phyloP scores from a whole-genome alignment of 441 rosid genomes.

The Brassica balearica region DNA sequence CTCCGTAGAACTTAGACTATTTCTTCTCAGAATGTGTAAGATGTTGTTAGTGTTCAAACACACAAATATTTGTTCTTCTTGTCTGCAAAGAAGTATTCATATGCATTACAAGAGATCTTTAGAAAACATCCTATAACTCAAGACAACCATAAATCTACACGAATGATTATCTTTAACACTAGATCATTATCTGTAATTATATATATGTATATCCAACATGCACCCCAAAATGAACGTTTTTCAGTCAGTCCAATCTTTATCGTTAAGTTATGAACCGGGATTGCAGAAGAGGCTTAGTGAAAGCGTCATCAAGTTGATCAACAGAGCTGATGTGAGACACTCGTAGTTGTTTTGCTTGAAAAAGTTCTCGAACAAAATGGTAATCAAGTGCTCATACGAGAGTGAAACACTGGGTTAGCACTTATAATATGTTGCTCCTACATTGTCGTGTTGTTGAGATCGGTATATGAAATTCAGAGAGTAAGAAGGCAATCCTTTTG shows the following conservation, averaged over 20 bases:
- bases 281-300: background rate
- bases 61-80: too few relatives aligned
- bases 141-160: too few relatives aligned
- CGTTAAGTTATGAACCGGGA: background rate
- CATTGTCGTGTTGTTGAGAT: background rate
- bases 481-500: constrained; percentile 6
- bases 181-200: background rate
- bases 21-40: background rate
- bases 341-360: background rate
- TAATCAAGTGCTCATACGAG: background rate
- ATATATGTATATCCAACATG: background rate
- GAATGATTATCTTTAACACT: background rate
- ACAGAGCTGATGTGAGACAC: background rate
- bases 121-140: too few relatives aligned
- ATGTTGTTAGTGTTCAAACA: background rate
- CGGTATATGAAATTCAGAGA: background rate
- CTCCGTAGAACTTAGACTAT: background rate
- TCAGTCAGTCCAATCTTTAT: constrained; percentile 1
- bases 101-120: background rate
- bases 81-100: background rate
- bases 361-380: background rate
- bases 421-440: background rate
- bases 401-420: background rate
- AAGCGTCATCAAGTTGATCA: constrained; percentile 1
- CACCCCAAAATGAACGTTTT: background rate